Evolutionary conservation across 805 yeast species (phyloP), one percentile per base, ranked within the genome.

Genomic region (Spathaspora boniae): DNA sequence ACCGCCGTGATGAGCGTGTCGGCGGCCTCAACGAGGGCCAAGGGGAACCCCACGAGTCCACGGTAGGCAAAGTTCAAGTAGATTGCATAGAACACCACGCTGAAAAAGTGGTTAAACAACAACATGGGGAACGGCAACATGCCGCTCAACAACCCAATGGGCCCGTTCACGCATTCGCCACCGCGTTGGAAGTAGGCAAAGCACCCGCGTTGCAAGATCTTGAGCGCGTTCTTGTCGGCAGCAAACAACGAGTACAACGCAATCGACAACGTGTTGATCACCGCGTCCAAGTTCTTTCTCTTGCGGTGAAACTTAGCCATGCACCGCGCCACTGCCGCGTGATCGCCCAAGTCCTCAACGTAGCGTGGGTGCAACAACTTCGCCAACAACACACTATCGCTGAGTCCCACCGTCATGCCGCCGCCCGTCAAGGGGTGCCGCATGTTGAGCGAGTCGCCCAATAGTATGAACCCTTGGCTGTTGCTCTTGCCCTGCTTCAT

Each of bases 341-440:
- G 71, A 53, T 88, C 82, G 17, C 54, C 54, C 32, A 93, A 70
- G 34, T 74, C 76, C 5, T 70, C 71, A 9, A 78, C 74, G 2
- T 65, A 51, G 34, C 71, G 50, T 36, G 82, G 76, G 6, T 76
- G 68, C 34, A 93, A 67, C 26, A 85, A 60, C 46, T 74, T 72
- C 14, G 85, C 78, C 30, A 88, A 68, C 22, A 84, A 55, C 0
- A 74, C 82, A 4, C 86, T 85, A 59, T 93, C 98, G 54, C 80
- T 85, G 41, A 93, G 67, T 2, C 96, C 97, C 28, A 93, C 98
- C 17, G 98, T 88, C 98, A 93, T 93, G 42, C 98, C 98, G 45
- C 98, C 98, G 35, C 98, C 98, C 1, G 98, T 93, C 42, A 93
- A 74, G 18, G 98, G 98, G 58, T 93, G 98, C 57, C 98, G 76